Evolutionary conservation across 495 filamentous ascomycete genomes (phyloP).

Genomic region (Neurospora discreta): DNA sequence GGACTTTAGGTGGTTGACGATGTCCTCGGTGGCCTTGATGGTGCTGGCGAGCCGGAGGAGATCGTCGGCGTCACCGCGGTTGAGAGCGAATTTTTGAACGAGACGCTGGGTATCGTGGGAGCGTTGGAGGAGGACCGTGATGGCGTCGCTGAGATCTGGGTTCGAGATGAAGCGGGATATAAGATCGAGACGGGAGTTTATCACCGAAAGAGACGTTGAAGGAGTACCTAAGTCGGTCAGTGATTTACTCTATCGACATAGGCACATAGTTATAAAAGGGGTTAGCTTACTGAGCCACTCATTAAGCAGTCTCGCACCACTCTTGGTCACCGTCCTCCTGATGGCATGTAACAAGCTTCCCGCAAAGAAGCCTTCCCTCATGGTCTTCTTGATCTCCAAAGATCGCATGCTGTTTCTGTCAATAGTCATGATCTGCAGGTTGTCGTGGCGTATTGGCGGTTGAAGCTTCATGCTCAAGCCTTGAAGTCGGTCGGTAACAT

Average conservation of each 20-base stretch:
- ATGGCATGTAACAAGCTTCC: slow-evolving; percentile 84
- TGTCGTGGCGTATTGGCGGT: slow-evolving; percentile 60
- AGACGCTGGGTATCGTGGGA: slow-evolving; percentile 82
- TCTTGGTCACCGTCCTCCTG: slow-evolving; percentile 80
- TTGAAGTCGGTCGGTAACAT: slow-evolving; percentile 67
- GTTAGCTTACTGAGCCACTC: slow-evolving; percentile 60
- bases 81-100: slow-evolving; percentile 85
- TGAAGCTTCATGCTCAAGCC: slow-evolving; percentile 76
- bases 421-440: slow-evolving; percentile 72
- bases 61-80: slow-evolving; percentile 89
- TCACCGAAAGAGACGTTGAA: slow-evolving; percentile 68
- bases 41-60: slow-evolving; percentile 72
- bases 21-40: slow-evolving; percentile 63
- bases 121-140: slow-evolving; percentile 55
- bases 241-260: neutral
- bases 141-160: slow-evolving; percentile 50
- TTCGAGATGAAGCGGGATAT: slow-evolving; percentile 61
- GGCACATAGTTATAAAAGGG: neutral
- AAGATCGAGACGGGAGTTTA: slow-evolving; percentile 72
- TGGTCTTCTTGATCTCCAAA: slow-evolving; percentile 77
- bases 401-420: slow-evolving; percentile 84
- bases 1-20: slow-evolving; percentile 36
- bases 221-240: slow-evolving; percentile 47
- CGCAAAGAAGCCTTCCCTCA: slow-evolving; percentile 59
- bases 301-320: slow-evolving; percentile 71